Evolutionary conservation across 139 green algal species (phyloP), one percentile per base, ranked within the genome.

Genomic region (Diplosphaera chodatii): DNA sequence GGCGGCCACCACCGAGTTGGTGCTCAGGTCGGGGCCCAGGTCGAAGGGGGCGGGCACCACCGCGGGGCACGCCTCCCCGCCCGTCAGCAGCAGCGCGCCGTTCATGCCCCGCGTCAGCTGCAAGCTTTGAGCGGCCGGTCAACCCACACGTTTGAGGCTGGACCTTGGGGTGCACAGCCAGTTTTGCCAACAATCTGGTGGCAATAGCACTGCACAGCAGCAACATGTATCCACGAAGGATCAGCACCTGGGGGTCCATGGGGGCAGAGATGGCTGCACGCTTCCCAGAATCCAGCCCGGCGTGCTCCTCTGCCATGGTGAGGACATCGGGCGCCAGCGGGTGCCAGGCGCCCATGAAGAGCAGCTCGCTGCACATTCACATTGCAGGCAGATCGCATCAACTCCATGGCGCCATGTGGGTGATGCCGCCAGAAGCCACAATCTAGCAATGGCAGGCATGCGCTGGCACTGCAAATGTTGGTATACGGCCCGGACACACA

Each of bases 321-420:
- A 83, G 82, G 25, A 95, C 80, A 32, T 80, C 77, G 25, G 90
- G 81, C 3, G 88, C 86, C 73, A 98, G 80, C 30, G 87, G 70
- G 87, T 97, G 89, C 32, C 32, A 71, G 63, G 68, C 80, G 29
- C 85, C 72, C 23, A 97, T 64, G 72, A 91, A 97, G 67, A 98
- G 63, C 65, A 91, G 70, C 70, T 96, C 87, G 23, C 85, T 72
- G 63, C n/a, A n/a, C n/a, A n/a, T n/a, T n/a, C n/a, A n/a, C n/a
- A n/a, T n/a, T n/a, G n/a, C n/a, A n/a, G n/a, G n/a, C n/a, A n/a
- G n/a, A n/a, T n/a, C n/a, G n/a, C n/a, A n/a, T n/a, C n/a, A n/a
- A n/a, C n/a, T n/a, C n/a, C n/a, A n/a, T n/a, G n/a, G n/a, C n/a
- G n/a, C n/a, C n/a, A n/a, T n/a, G n/a, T n/a, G n/a, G n/a, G n/a